These are phyloP conservation scores for Naganishia albida DNA, from an alignment of 1,284 basidiomycete genomes.

Conservation along the genomic window DNA sequence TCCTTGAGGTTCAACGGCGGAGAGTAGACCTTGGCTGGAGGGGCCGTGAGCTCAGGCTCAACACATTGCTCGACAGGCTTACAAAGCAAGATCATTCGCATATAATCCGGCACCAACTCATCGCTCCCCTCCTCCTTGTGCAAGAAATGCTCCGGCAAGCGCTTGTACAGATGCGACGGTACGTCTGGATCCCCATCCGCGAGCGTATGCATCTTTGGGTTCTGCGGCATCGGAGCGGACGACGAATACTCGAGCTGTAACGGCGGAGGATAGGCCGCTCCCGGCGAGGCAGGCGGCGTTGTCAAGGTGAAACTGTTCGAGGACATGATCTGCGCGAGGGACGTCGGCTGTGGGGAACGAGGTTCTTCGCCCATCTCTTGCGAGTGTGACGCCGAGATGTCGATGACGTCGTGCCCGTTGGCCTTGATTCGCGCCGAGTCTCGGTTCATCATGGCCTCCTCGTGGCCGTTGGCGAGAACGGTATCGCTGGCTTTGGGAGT, in stretches of 20 bases:
- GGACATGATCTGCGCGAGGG: slow-evolving; percentile 10
- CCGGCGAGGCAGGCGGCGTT: slow-evolving; percentile 11
- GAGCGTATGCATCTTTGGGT: slow-evolving; percentile 42
- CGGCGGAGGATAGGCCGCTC: slow-evolving; percentile 12
- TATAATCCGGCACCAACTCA: slow-evolving; percentile 76
- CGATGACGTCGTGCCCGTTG: background rate
- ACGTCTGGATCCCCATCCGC: slow-evolving; percentile 42
- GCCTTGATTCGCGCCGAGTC: too few species aligned
- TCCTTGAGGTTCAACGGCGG: slow-evolving; percentile 70
- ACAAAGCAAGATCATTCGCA: slow-evolving; percentile 83
- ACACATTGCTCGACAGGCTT: slow-evolving; percentile 29
- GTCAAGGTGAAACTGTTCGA: slow-evolving; percentile 3
- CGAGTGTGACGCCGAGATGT: slow-evolving; percentile 1
- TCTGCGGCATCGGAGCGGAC: slow-evolving; percentile 47
- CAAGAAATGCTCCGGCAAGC: slow-evolving; percentile 50
- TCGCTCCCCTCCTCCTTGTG: slow-evolving; percentile 37
- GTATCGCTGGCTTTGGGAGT: slow-evolving; percentile 12
- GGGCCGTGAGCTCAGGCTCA: background rate
- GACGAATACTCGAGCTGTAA: slow-evolving; percentile 52
- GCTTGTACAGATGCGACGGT: slow-evolving; percentile 52
- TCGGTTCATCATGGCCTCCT: background rate
- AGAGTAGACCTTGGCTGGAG: slow-evolving; percentile 82
- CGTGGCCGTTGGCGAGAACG: background rate
- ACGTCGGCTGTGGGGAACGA: slow-evolving; percentile 18
- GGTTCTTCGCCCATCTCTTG: slow-evolving; percentile 1